phyloP scores from a whole-genome alignment of 345 rosid species.

The Dipteronia sinensis region DNA sequence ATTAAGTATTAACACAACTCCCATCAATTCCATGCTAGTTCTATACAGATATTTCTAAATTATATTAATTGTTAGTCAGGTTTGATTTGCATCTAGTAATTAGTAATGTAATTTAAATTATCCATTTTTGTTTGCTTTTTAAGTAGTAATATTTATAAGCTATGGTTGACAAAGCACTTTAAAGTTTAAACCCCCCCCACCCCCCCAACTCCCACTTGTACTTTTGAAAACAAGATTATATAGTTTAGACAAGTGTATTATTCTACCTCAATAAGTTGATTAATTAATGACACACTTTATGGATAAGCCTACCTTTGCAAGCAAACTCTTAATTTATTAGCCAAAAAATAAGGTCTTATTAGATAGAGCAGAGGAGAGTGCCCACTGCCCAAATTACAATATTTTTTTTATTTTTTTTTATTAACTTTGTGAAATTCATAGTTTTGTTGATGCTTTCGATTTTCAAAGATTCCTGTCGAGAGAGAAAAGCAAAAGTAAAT shows the following conservation, averaged over 20 bases:
- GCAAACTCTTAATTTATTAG: neutral
- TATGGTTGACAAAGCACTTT: neutral
- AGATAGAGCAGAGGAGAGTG: neutral
- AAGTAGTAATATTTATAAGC: neutral
- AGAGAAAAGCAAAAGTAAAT: conserved; percentile 44
- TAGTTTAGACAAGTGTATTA: no score
- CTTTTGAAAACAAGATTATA: neutral
- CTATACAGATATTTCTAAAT: no score
- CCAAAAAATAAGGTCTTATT: neutral
- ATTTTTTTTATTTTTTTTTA: neutral
- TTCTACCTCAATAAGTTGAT: neutral
- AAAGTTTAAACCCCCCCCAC: no score
- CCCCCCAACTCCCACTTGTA: neutral
- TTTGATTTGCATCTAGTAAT: no score
- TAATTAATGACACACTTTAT: neutral
- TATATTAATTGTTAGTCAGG: no score
- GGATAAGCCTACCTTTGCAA: neutral
- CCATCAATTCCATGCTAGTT: neutral
- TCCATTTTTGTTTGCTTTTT: neutral
- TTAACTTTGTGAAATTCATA: conserved; percentile 7
- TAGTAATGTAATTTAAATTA: neutral
- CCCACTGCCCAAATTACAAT: conserved; percentile 10
- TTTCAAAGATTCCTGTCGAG: conserved; percentile 67
- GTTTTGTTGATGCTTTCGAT: conserved; percentile 31
- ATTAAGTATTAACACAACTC: neutral